phyloP scores from a whole-genome alignment of 2,329 filamentous ascomycete genomes.

The Cercospora janseana region DNA sequence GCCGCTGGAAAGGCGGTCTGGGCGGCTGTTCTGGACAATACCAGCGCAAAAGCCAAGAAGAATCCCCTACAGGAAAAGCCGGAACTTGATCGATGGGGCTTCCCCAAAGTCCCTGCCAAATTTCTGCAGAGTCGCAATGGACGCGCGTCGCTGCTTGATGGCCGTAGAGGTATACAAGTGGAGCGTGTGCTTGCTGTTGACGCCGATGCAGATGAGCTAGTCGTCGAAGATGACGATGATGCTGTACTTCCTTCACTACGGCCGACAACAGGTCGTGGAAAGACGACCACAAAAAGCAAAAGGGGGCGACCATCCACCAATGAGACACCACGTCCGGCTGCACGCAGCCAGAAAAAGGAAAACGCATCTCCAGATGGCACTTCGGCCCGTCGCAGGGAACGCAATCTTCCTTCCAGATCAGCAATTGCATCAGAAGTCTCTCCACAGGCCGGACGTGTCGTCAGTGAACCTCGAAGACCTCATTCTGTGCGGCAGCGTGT shows the following conservation, averaged over 20 bases:
- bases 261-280: conserved; percentile 1
- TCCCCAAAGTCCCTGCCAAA: conserved; percentile 40
- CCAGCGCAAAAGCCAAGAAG: conserved; percentile 32
- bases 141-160: conserved; percentile 43
- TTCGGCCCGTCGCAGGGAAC: too few relatives aligned
- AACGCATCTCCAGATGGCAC: too few relatives aligned
- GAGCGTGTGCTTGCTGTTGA: conserved; percentile 12
- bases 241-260: not conserved
- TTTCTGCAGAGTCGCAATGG: conserved; percentile 43
- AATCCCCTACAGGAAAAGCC: conserved; percentile 17
- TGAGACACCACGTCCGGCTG: too few relatives aligned
- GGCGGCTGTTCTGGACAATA: conserved; percentile 51
- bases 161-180: conserved; percentile 13
- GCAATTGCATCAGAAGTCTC: too few relatives aligned
- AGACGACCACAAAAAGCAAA: not conserved
- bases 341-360: too few relatives aligned
- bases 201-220: conserved; percentile 32
- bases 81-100: conserved; percentile 50
- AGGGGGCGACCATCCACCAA: too few relatives aligned
- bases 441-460: too few relatives aligned
- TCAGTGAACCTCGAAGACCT: too few relatives aligned
- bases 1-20: conserved; percentile 51
- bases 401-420: too few relatives aligned
- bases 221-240: conserved; percentile 13
- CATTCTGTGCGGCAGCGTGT: too few relatives aligned